Conservation (phyloP, 2,329 filamentous ascomycete genomes). For the Parastagonospora nodorum region DNA sequence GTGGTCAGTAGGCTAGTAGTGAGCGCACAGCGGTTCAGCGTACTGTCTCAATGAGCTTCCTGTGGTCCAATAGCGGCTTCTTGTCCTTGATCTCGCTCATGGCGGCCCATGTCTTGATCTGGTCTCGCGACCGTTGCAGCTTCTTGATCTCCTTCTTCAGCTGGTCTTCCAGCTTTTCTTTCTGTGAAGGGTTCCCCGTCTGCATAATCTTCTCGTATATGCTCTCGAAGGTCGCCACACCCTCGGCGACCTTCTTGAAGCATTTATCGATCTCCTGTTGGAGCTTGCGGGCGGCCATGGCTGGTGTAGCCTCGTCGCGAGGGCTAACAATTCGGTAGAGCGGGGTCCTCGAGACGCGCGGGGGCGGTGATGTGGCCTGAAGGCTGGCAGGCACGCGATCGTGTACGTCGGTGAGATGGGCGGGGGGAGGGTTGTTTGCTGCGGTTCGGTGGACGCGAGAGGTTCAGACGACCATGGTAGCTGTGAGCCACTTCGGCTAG, state of each 20-base stretch:
- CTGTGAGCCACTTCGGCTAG: slow-evolving; percentile 31
- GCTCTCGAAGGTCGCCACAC: slow-evolving; percentile 86
- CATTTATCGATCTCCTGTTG: slow-evolving; percentile 99
- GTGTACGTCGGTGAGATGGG: slow-evolving; percentile 22
- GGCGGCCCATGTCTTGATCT: slow-evolving; percentile 99
- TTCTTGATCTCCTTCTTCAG: slow-evolving; percentile 99
- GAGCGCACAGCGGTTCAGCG: slow-evolving; percentile 31
- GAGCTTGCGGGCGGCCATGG: slow-evolving; percentile 93
- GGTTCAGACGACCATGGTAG: slow-evolving; percentile 20
- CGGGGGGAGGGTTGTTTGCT: slow-evolving; percentile 2
- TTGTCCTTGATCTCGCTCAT: slow-evolving; percentile 99
- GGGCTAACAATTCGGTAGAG: slow-evolving; percentile 20
- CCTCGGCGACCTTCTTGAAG: slow-evolving; percentile 98
- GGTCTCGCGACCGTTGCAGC: slow-evolving; percentile 92
- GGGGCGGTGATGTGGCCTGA: slow-evolving; percentile 11
- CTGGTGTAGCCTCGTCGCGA: slow-evolving; percentile 46
- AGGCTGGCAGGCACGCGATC: slow-evolving; percentile 21
- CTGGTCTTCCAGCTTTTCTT: slow-evolving; percentile 97
- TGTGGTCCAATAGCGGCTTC: slow-evolving; percentile 87
- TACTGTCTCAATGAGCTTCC: slow-evolving; percentile 97
- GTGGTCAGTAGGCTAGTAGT: slow-evolving; percentile 35
- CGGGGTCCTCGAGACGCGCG: slow-evolving; percentile 16
- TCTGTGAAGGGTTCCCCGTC: slow-evolving; percentile 89
- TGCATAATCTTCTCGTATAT: slow-evolving; percentile 99
- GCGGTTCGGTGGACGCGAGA: slow-evolving; percentile 15